A percentile compares a stretch with the other conserved stretches of the same genome.
Evolutionary conservation across 164 flowering plant species (phyloP).

Genomic region (Liquidambar formosana): DNA sequence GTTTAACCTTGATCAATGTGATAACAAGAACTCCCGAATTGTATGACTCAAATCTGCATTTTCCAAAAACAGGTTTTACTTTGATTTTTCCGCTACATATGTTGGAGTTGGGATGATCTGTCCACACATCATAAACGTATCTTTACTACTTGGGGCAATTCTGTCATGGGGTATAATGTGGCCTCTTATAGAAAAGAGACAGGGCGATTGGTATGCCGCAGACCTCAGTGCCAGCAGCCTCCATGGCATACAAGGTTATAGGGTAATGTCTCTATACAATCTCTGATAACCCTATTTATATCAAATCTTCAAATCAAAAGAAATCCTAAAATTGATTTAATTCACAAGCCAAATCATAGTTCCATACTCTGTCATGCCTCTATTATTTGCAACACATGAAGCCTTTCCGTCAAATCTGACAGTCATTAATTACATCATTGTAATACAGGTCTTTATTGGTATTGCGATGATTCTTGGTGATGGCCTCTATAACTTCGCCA

Average conservation of each 20-base stretch:
- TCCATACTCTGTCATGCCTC: neutral
- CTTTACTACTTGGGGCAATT: constrained; percentile 2
- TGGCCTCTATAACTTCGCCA: constrained; percentile 6
- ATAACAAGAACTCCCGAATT: too few species aligned
- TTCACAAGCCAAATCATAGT: too few species aligned
- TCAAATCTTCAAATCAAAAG: too few species aligned
- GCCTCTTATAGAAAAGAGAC: constrained; percentile 11
- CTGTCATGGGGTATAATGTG: constrained; percentile 14
- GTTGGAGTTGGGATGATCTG: constrained; percentile 15
- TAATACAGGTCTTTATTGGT: constrained; percentile 9
- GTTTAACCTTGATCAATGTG: too few species aligned
- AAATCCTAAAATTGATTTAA: too few species aligned
- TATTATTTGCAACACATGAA: neutral
- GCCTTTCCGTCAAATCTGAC: neutral
- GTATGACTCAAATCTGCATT: too few species aligned
- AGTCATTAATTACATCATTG: neutral
- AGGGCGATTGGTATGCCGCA: constrained; percentile 9
- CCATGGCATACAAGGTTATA: constrained; percentile 11
- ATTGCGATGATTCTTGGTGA: constrained; percentile 17
- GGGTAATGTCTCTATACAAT: neutral
- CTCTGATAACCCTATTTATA: too few species aligned
- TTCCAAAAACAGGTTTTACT: constrained; percentile 4
- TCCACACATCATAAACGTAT: constrained; percentile 11
- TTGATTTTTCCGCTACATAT: constrained; percentile 14
- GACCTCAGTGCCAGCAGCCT: neutral